Evolutionary conservation across 495 filamentous ascomycete genomes (phyloP).

Genomic region (Astrocystis sublimbata): DNA sequence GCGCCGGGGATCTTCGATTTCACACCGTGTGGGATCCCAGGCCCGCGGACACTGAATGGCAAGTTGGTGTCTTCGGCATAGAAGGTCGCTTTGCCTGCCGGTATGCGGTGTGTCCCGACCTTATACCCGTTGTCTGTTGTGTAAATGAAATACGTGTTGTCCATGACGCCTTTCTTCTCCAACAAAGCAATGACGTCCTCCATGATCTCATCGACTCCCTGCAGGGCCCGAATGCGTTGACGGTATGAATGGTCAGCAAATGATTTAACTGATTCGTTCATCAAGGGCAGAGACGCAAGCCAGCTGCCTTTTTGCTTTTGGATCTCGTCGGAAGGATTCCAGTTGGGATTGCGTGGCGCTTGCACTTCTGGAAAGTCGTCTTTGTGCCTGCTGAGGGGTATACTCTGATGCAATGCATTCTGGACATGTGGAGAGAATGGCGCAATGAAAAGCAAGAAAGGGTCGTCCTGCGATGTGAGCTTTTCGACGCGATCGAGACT

Average conservation of each 20-base stretch:
- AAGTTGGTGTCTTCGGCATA: conserved; percentile 63
- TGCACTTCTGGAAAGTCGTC: conserved; percentile 36
- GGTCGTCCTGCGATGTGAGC: conserved; percentile 44
- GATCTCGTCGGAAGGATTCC: conserved; percentile 37
- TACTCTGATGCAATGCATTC: too few species aligned
- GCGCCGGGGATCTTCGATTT: conserved; percentile 4
- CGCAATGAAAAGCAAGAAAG: conserved; percentile 59
- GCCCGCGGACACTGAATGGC: conserved; percentile 53
- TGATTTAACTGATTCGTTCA: conserved; percentile 44
- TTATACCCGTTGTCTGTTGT: conserved; percentile 64
- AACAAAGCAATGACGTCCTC: conserved; percentile 48
- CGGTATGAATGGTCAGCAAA: conserved; percentile 49
- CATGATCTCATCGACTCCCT: conserved; percentile 60
- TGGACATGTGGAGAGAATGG: conserved; percentile 59
- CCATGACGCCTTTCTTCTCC: conserved; percentile 44
- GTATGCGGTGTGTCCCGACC: conserved; percentile 60
- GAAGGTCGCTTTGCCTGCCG: conserved; percentile 57
- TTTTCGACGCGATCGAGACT: conserved; percentile 52
- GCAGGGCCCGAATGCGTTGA: conserved; percentile 51
- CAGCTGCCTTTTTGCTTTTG: conserved; percentile 47
- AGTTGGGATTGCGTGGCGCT: conserved; percentile 39
- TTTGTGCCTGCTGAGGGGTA: conserved; percentile 22
- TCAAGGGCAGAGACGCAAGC: conserved; percentile 47
- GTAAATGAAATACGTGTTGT: conserved; percentile 58
- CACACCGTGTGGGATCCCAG: conserved; percentile 37